Percentiles rank a stretch among this genome's conserved stretches.
These are phyloP conservation scores for Vachellia collinsii DNA, from an alignment of 306 rosid species.

Conservation along the genomic window DNA sequence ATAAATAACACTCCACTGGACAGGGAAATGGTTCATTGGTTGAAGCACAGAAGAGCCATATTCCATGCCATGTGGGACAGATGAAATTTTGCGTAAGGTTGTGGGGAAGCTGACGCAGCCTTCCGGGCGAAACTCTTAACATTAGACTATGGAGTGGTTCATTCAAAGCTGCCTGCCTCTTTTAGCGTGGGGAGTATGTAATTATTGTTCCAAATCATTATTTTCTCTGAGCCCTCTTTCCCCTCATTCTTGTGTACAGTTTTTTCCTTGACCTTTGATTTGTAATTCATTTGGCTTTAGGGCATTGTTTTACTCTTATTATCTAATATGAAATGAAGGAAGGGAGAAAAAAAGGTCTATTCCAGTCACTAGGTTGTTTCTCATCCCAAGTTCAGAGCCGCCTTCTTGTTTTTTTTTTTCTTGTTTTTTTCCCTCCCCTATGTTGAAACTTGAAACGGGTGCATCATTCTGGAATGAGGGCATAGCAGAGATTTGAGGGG, in stretches of 20 bases:
- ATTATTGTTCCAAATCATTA: slow-evolving; percentile 52
- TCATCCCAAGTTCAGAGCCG: slow-evolving; percentile 5
- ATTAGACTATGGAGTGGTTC: slow-evolving; percentile 56
- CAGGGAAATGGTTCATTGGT: slow-evolving; percentile 93
- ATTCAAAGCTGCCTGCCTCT: slow-evolving; percentile 68
- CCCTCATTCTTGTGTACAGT: slow-evolving; percentile 82
- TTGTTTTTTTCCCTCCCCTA: background rate
- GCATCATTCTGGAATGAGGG: slow-evolving; percentile 16
- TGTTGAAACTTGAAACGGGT: slow-evolving; percentile 9
- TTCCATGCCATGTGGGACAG: slow-evolving; percentile 88
- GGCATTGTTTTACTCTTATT: slow-evolving; percentile 62
- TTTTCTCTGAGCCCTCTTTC: slow-evolving; percentile 47
- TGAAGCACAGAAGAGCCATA: slow-evolving; percentile 82
- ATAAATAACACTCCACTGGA: slow-evolving; percentile 65
- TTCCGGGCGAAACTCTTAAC: slow-evolving; percentile 37
- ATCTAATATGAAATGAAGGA: slow-evolving; percentile 54
- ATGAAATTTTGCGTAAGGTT: slow-evolving; percentile 54
- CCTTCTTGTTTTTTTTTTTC: too few relatives aligned
- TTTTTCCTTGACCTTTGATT: slow-evolving; percentile 51
- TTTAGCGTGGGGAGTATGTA: slow-evolving; percentile 63
- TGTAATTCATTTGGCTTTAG: slow-evolving; percentile 67
- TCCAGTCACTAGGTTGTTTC: slow-evolving; percentile 27
- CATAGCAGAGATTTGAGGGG: background rate
- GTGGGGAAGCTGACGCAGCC: slow-evolving; percentile 45
- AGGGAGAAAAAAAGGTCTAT: slow-evolving; percentile 30